phyloP scores from a whole-genome alignment of 345 rosid genomes.

The Hibiscus tridactylites region DNA sequence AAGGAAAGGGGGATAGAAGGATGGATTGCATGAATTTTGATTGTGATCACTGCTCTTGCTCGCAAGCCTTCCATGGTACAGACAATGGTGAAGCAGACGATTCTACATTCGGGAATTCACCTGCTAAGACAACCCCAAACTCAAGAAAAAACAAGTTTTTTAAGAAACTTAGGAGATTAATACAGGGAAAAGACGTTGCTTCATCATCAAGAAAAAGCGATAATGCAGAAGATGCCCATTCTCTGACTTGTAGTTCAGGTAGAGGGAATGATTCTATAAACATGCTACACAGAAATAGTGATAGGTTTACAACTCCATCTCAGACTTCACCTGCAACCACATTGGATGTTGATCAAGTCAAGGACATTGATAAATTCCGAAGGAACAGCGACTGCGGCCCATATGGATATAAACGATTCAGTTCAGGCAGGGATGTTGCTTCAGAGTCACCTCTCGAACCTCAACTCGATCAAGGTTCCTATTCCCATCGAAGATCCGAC shows the following conservation, averaged over 20 bases:
- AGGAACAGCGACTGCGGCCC: conserved; percentile 28
- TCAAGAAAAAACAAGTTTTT: conserved; percentile 46
- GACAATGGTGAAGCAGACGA: conserved; percentile 21
- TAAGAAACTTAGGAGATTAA: conserved; percentile 49
- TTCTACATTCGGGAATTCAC: conserved; percentile 30
- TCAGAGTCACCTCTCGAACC: conserved; percentile 2
- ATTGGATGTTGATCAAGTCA: conserved; percentile 35
- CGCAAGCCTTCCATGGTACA: conserved; percentile 10
- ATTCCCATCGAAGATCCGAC: conserved; percentile 27
- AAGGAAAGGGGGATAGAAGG: conserved; percentile 34
- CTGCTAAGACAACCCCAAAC: conserved; percentile 20
- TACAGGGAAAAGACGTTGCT: conserved; percentile 43
- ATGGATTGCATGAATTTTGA: conserved; percentile 29
- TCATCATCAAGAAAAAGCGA: too few species aligned
- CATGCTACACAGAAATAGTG: conserved; percentile 14
- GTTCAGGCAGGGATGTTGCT: conserved; percentile 11
- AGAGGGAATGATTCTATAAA: conserved; percentile 7
- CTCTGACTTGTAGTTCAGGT: conserved; percentile 19
- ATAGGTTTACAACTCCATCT: conserved; percentile 15
- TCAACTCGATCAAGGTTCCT: conserved; percentile 2
- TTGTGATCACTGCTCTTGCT: conserved; percentile 58
- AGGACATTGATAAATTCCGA: conserved; percentile 17
- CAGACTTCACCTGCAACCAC: conserved; percentile 34
- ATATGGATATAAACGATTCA: conserved; percentile 8
- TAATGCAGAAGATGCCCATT: not conserved